phyloP scores from a whole-genome alignment of 2,329 filamentous ascomycete species.

The Pseudomassariella vexata region DNA sequence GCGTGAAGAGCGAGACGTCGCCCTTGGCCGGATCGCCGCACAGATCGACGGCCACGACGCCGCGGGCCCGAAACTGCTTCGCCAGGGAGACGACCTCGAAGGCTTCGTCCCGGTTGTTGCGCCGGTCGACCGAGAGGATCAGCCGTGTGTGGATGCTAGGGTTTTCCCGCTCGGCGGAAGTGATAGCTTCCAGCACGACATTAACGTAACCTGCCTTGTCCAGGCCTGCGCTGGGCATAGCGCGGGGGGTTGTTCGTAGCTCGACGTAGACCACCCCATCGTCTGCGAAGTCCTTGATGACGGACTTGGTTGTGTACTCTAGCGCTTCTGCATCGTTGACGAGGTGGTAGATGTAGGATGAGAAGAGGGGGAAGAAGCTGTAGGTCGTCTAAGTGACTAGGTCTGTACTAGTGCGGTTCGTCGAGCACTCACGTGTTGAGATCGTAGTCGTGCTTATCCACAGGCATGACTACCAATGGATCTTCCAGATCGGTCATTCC shows the following conservation, averaged over 20 bases:
- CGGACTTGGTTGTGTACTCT: conserved; percentile 55
- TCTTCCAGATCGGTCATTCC: conserved; percentile 55
- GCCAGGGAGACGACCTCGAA: conserved; percentile 60
- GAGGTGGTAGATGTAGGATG: conserved; percentile 72
- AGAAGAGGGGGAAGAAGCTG: conserved; percentile 75
- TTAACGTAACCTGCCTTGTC: conserved; percentile 60
- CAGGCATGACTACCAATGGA: conserved; percentile 62
- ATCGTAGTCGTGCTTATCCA: conserved; percentile 66
- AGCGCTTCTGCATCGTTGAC: conserved; percentile 58
- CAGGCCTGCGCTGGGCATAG: conserved; percentile 45
- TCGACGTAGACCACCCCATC: conserved; percentile 77
- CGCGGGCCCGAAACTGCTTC: conserved; percentile 39
- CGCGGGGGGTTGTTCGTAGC: conserved; percentile 72
- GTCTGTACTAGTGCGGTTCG: no score
- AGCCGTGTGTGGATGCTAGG: conserved; percentile 53
- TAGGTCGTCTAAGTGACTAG: conserved; percentile 9
- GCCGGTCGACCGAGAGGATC: conserved; percentile 70
- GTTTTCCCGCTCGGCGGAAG: conserved; percentile 21
- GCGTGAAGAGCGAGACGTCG: conserved; percentile 52
- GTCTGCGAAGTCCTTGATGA: conserved; percentile 58
- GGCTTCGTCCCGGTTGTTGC: conserved; percentile 53
- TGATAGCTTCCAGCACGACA: conserved; percentile 61
- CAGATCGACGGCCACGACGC: conserved; percentile 70
- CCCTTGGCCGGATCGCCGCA: conserved; percentile 69
- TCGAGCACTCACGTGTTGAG: conserved; percentile 63